Base-by-base conservation (phyloP, 208 protist genomes). In the Leishmania lainsoni region DNA sequence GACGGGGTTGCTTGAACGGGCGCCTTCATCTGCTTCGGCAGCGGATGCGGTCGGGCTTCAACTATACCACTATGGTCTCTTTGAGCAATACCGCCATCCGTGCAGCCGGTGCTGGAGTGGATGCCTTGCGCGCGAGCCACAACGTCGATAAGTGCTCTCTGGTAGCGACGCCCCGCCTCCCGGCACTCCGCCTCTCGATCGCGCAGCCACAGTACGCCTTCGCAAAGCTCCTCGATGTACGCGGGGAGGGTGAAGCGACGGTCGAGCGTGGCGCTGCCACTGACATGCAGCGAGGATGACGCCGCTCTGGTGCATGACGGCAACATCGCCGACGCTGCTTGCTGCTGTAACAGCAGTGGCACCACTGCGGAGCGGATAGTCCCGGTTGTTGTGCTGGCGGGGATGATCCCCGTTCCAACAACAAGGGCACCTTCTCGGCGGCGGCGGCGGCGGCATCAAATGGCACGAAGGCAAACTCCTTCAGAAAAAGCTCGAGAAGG, bases 401-500 rank as follows among this genome's bases (percentile, higher is more conserved):
- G 29, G 49, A 9, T 20, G 45, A n/a, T 6, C 51, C 26, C 51
- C 2, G 51, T 59, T 26, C 48, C 20, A 0, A 63, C 73, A 51
- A 8, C n/a, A 3, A 10, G 5, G 49, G 26, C 49, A 2, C 39
- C 16, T 9, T 5, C 10, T 3, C 20, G 32, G 71, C 39, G 22
- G 32, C 32, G 32, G 71, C 39, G 22, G 32, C 32, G 48, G 71
- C 71, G 29, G 32, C 22, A 42, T 76, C 68, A 29, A 39, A 72
- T 35, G 91, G 78, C 29, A 96, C 75, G 58, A 89, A 94, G 17
- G 89, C 89, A 72, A 99, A 99, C 84, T 99, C 98, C 14, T 78
- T 73, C 9, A 88, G 69, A 56, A 98, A 98, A 10, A 99, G 81
- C 8, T 88, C 86, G 1, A 99, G 81, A 26, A 99, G 82, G 2